phyloP scores from a whole-genome alignment of 1,139 yeast genomes.

The Suhomyces wounanorum region DNA sequence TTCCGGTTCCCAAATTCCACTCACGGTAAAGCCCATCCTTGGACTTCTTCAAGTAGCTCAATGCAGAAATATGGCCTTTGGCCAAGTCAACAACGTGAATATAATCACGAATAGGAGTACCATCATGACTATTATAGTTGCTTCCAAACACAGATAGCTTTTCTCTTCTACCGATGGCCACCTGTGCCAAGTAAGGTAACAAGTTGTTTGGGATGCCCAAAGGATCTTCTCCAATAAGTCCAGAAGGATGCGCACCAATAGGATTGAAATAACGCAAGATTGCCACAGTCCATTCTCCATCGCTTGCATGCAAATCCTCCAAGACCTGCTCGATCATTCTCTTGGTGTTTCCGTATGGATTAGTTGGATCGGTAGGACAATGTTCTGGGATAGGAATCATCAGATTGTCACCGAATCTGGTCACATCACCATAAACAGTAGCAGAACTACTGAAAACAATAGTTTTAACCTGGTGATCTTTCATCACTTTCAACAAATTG shows the following conservation, averaged over 20 bases:
- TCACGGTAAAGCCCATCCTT: slow-evolving; percentile 60
- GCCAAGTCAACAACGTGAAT: slow-evolving; percentile 83
- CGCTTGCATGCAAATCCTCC: slow-evolving; percentile 55
- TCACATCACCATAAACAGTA: slow-evolving; percentile 83
- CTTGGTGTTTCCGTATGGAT: slow-evolving; percentile 79
- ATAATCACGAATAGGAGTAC: slow-evolving; percentile 82
- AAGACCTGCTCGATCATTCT: slow-evolving; percentile 63
- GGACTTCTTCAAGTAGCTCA: slow-evolving; percentile 47
- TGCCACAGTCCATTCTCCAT: slow-evolving; percentile 59
- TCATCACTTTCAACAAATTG: slow-evolving; percentile 57
- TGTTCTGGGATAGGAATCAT: slow-evolving; percentile 82
- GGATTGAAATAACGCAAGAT: slow-evolving; percentile 79
- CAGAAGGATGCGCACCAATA: slow-evolving; percentile 84
- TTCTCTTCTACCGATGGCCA: slow-evolving; percentile 71
- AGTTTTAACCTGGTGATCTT: slow-evolving; percentile 47
- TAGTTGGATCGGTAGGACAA: slow-evolving; percentile 75
- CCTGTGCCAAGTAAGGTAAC: slow-evolving; percentile 76
- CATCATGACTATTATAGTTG: slow-evolving; percentile 71
- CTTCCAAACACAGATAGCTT: slow-evolving; percentile 66
- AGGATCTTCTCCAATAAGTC: slow-evolving; percentile 79
- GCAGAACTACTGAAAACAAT: slow-evolving; percentile 80
- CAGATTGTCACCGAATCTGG: slow-evolving; percentile 55
- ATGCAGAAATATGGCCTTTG: slow-evolving; percentile 75
- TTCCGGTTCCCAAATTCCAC: slow-evolving; percentile 86
- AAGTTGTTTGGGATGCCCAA: slow-evolving; percentile 75